A percentile compares a stretch with the other conserved stretches of the same genome.
phyloP scores from a whole-genome alignment of 1,284 basidiomycete genomes.

The Marasmius fiardii region DNA sequence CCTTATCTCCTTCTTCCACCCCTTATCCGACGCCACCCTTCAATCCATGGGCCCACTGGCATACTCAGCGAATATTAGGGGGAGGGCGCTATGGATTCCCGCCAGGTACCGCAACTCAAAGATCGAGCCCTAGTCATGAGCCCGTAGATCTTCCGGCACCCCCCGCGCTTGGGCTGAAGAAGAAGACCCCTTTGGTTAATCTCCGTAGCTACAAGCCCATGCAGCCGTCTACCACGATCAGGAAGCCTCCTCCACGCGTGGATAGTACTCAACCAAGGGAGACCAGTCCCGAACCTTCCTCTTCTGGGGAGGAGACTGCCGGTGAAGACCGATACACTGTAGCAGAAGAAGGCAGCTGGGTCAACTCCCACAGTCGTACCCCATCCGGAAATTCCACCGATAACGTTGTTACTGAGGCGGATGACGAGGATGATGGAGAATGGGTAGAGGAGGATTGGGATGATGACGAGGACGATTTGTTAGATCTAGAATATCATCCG shows the following conservation, averaged over 20 bases:
- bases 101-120: slow-evolving; percentile 49
- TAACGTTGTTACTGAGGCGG: slow-evolving; percentile 19
- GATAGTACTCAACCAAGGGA: slow-evolving; percentile 79
- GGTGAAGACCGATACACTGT: slow-evolving; percentile 42
- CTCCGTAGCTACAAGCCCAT: slow-evolving; percentile 16
- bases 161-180: slow-evolving; percentile 31
- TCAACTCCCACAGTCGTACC: slow-evolving; percentile 21
- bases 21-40: slow-evolving; percentile 54
- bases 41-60: slow-evolving; percentile 65
- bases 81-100: slow-evolving; percentile 17
- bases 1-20: slow-evolving; percentile 67
- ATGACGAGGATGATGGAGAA: slow-evolving; percentile 48
- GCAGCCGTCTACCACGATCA: slow-evolving; percentile 20
- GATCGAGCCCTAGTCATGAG: slow-evolving; percentile 74
- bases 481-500: slow-evolving; percentile 75
- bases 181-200: slow-evolving; percentile 20
- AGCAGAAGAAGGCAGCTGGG: slow-evolving; percentile 34
- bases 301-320: slow-evolving; percentile 53
- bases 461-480: slow-evolving; percentile 61
- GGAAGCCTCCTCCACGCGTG: slow-evolving; percentile 67
- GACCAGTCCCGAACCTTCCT: slow-evolving; percentile 69
- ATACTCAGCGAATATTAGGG: slow-evolving; percentile 45
- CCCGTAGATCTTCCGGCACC: slow-evolving; percentile 56
- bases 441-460: slow-evolving; percentile 77
- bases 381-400: slow-evolving; percentile 12